Evolutionary conservation across 352 stramenopile genomes (phyloP).

Genomic region (Phytophthora pisi): DNA sequence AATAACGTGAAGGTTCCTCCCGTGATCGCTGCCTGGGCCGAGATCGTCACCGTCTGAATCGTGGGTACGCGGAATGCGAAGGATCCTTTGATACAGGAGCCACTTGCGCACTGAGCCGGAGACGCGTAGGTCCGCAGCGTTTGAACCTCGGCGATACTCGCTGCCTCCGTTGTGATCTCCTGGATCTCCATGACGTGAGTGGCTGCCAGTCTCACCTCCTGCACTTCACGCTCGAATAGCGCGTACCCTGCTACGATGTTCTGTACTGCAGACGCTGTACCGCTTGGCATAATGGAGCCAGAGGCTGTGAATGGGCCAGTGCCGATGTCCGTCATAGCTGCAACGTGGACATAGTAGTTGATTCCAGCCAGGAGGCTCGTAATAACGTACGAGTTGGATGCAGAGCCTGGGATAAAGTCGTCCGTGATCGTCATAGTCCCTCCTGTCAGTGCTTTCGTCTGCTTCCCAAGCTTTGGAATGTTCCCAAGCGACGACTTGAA

Average conservation of each 20-base stretch:
- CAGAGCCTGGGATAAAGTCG: slow-evolving; percentile 46
- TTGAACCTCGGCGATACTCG: slow-evolving; percentile 72
- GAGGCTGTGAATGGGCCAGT: slow-evolving; percentile 51
- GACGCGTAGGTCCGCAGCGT: slow-evolving; percentile 61
- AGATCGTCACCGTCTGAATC: slow-evolving; percentile 73
- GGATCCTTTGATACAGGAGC: slow-evolving; percentile 52
- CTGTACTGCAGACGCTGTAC: slow-evolving; percentile 46
- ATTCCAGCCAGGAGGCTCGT: slow-evolving; percentile 63
- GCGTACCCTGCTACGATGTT: slow-evolving; percentile 65
- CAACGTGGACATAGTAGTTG: slow-evolving; percentile 67
- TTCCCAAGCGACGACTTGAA: slow-evolving; percentile 81
- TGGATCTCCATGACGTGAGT: slow-evolving; percentile 79
- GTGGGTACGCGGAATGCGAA: slow-evolving; percentile 79
- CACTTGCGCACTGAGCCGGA: slow-evolving; percentile 48
- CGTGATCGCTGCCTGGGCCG: slow-evolving; percentile 50
- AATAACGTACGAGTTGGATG: slow-evolving; percentile 56
- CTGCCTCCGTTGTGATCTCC: slow-evolving; percentile 62
- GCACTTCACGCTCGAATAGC: slow-evolving; percentile 63
- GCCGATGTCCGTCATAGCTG: slow-evolving; percentile 64
- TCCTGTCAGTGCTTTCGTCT: slow-evolving; percentile 25
- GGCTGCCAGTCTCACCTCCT: slow-evolving; percentile 71
- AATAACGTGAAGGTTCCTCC: slow-evolving; percentile 55
- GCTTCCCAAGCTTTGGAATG: slow-evolving; percentile 45
- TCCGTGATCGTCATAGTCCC: slow-evolving; percentile 46
- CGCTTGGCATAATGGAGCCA: slow-evolving; percentile 54